phyloP scores from a whole-genome alignment of 2,329 filamentous ascomycete species.

The Graphilbum fragrans region DNA sequence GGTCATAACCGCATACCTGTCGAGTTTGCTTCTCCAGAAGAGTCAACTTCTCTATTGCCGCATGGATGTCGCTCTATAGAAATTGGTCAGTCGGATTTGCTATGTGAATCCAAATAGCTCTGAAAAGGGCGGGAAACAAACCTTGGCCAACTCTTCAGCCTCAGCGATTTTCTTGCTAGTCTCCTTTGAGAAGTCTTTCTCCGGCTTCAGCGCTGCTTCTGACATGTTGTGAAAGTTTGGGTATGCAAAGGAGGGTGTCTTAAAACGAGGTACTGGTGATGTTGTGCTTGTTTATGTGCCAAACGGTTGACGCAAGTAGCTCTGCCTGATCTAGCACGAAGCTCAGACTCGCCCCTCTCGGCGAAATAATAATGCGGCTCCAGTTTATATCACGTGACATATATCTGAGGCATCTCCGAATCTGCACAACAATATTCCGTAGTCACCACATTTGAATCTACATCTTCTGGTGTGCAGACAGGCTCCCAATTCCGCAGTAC shows the following conservation, averaged over 20 bases:
- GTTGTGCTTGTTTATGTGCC: neutral
- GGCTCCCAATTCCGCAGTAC: too few species aligned
- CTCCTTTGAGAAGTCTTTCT: slow-evolving; percentile 98
- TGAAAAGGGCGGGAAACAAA: slow-evolving; percentile 25
- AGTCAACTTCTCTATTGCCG: slow-evolving; percentile 86
- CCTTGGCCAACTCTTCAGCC: slow-evolving; percentile 80
- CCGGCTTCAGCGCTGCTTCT: slow-evolving; percentile 74
- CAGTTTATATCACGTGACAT: neutral
- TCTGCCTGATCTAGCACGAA: neutral
- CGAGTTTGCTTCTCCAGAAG: slow-evolving; percentile 91
- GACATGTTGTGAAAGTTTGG: slow-evolving; percentile 48
- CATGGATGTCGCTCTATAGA: slow-evolving; percentile 60
- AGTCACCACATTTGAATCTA: too few species aligned
- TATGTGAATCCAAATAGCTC: too few species aligned
- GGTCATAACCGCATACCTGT: slow-evolving; percentile 55
- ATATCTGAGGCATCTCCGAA: too few species aligned
- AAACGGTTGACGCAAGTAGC: slow-evolving; percentile 1
- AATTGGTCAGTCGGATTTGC: too few species aligned
- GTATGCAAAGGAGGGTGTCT: neutral
- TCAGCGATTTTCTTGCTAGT: slow-evolving; percentile 85
- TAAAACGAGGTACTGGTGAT: neutral
- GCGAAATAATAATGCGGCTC: neutral
- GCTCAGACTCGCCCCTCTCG: neutral
- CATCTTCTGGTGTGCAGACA: too few species aligned
- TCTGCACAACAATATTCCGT: too few species aligned